These are phyloP conservation scores for Neoboletus brunneissimus DNA, from an alignment of 768 basidiomycete species.

Conservation along the genomic window DNA sequence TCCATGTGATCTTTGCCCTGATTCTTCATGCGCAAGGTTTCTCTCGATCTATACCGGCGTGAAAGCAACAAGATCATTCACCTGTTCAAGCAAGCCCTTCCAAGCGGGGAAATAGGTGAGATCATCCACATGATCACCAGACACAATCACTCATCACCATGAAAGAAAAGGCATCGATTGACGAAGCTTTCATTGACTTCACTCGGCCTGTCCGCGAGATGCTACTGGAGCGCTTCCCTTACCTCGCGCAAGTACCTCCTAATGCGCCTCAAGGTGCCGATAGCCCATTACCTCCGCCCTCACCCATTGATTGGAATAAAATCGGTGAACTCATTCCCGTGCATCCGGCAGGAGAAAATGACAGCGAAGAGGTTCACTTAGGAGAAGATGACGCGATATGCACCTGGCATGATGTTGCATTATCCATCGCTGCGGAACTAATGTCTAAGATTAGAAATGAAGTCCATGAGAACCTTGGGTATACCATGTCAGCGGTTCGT, in stretches of 20 bases:
- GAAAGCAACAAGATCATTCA: conserved; percentile 87
- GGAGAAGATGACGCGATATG: conserved; percentile 33
- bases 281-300: conserved; percentile 72
- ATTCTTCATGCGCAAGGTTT: conserved; percentile 54
- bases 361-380: conserved; percentile 11
- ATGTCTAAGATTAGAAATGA: conserved; percentile 73
- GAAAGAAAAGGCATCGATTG: conserved; percentile 94
- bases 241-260: conserved; percentile 67
- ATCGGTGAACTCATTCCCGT: conserved; percentile 64
- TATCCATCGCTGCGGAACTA: conserved; percentile 84
- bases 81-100: conserved; percentile 76
- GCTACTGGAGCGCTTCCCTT: conserved; percentile 71
- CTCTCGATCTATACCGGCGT: conserved; percentile 86
- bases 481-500: conserved; percentile 90
- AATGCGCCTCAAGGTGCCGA: conserved; percentile 71
- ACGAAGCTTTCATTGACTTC: conserved; percentile 95
- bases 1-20: background rate
- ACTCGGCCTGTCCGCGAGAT: conserved; percentile 75
- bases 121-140: background rate
- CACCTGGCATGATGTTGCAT: conserved; percentile 91
- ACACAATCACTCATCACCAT: background rate
- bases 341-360: conserved; percentile 32
- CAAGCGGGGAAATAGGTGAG: conserved; percentile 79
- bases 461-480: conserved; percentile 71
- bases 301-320: conserved; percentile 57